These are phyloP conservation scores for Caulochytrium protostelioides DNA, from an alignment of 371 early-diverging fungal species.

Conservation along the genomic window DNA sequence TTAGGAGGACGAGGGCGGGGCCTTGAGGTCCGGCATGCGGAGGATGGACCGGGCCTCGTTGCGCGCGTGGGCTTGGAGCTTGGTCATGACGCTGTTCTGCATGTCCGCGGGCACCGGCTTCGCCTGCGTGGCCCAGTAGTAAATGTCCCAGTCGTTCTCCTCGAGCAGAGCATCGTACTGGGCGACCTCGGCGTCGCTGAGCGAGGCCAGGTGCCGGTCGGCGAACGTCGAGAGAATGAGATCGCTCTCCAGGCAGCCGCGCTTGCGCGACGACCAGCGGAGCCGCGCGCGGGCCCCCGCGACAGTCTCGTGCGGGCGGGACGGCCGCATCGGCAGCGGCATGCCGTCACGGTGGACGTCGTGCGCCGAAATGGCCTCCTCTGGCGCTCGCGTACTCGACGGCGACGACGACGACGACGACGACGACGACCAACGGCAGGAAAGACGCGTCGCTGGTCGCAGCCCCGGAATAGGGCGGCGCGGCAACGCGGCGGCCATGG, in stretches of 20 bases:
- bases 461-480: no score
- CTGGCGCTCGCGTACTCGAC: no score
- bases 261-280: conserved; percentile 71
- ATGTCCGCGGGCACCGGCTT: conserved; percentile 38
- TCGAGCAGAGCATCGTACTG: conserved; percentile 66
- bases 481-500: no score
- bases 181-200: conserved; percentile 34
- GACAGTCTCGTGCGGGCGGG: conserved; percentile 36
- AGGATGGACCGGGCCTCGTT: conserved; percentile 40
- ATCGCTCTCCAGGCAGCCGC: conserved; percentile 87
- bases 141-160: conserved; percentile 91
- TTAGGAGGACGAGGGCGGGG: no score
- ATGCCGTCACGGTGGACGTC: no score
- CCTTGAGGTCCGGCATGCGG: conserved; percentile 48
- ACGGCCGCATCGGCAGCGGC: conserved; percentile 14
- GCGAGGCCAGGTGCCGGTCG: conserved; percentile 25
- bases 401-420: no score
- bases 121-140: conserved; percentile 65
- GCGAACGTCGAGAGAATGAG: conserved; percentile 76
- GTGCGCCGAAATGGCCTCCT: no score
- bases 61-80: conserved; percentile 40
- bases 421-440: no score
- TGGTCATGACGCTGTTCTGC: conserved; percentile 31
- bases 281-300: conserved; percentile 55
- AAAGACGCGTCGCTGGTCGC: no score